Conservation (phyloP, 768 basidiomycete genomes). For the Naganishia onofrii region DNA sequence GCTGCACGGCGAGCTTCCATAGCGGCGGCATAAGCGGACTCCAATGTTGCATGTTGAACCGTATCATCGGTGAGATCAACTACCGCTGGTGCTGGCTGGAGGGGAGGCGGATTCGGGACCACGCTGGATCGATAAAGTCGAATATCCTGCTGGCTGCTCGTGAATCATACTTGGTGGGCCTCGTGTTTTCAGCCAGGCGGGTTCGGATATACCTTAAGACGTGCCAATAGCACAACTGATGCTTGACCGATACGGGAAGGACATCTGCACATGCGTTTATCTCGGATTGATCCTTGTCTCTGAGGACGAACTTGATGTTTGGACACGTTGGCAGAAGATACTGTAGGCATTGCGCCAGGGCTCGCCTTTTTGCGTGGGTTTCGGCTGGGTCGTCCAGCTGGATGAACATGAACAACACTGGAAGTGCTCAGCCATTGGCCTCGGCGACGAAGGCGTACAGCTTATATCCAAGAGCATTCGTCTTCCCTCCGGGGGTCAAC, state of each 20-base stretch:
- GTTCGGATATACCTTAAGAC: not conserved
- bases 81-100: too few relatives aligned
- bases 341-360: not conserved
- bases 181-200: not conserved
- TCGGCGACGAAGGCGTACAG: not conserved
- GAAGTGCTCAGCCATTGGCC: not conserved
- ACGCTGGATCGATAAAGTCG: not conserved
- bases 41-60: too few relatives aligned
- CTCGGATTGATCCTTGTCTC: not conserved
- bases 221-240: not conserved
- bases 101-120: not conserved
- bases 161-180: not conserved
- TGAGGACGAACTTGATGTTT: not conserved
- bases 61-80: too few relatives aligned
- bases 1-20: too few relatives aligned
- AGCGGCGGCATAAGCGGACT: too few relatives aligned
- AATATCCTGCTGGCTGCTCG: not conserved
- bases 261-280: not conserved
- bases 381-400: not conserved
- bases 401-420: not conserved
- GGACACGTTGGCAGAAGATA: not conserved
- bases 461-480: not conserved
- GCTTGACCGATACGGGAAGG: not conserved
- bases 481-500: not conserved
- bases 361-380: not conserved